Evolutionary conservation across 1,139 yeast genomes (phyloP).

Genomic region (Tardiomyces digboiensis): DNA sequence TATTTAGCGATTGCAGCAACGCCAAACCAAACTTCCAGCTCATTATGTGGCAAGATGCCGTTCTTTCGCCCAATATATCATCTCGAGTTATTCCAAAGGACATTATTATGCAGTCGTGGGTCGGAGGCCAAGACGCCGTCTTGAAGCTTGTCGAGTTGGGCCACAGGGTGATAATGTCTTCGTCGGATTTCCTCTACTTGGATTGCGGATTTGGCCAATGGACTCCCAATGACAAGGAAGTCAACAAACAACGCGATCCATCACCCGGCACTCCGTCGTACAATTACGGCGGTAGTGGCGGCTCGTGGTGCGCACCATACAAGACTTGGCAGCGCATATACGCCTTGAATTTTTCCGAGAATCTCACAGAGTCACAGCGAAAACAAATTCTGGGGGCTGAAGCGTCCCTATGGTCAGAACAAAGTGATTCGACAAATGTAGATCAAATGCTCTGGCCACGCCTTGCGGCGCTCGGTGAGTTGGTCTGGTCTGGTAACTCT

Average conservation of each 20-base stretch:
- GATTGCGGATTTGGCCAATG: conserved; percentile 42
- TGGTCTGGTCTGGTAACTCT: conserved; percentile 32
- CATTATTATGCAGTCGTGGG: conserved; percentile 37
- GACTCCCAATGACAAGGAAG: conserved; percentile 32
- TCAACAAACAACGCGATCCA: conserved; percentile 19
- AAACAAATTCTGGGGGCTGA: conserved; percentile 36
- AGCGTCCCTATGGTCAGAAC: conserved; percentile 40
- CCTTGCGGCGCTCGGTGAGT: conserved; percentile 39
- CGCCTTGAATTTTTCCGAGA: conserved; percentile 30
- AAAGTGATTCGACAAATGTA: conserved; percentile 31
- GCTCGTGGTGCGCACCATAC: conserved; percentile 44
- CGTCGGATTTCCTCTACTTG: conserved; percentile 31
- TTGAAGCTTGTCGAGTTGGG: conserved; percentile 30
- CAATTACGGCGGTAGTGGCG: conserved; percentile 30
- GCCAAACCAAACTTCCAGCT: conserved; percentile 23
- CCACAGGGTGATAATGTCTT: conserved; percentile 37
- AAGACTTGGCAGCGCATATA: conserved; percentile 42
- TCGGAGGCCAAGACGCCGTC: conserved; percentile 23
- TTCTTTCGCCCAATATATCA: conserved; percentile 18
- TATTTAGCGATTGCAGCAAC: conserved; percentile 23
- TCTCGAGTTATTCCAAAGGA: conserved; percentile 23
- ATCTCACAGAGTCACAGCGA: conserved; percentile 29
- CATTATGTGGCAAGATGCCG: conserved; percentile 41
- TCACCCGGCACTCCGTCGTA: conserved; percentile 24
- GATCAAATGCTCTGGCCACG: conserved; percentile 40